Evolutionary conservation across 208 protist species (phyloP), one percentile per base, ranked within the genome.

Genomic region (Naegleria fowleri): DNA sequence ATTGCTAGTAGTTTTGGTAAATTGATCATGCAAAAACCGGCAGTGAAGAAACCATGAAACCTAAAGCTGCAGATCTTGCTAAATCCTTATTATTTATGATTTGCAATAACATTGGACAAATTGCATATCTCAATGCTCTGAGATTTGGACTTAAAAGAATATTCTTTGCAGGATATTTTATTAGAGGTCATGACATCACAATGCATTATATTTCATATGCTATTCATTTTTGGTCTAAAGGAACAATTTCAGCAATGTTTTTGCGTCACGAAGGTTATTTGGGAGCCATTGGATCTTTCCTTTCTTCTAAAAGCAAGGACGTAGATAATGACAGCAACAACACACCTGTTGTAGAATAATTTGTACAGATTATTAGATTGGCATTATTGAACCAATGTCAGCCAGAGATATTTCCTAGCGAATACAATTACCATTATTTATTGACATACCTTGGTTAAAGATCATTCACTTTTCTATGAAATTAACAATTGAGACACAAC

Each of bases 201-300:
- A 94, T 93, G 94, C 85, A 91, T 40, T 88, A 92, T 6, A 92
- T 96, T 38, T 92, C 90, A 29, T 95, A 93, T 67, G 94, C 94
- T n/a, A 92, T 96, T 11, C 76, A 93, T 33, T 96, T 95, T 88
- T 96, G 95, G 95, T 94, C 93, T 29, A 92, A 91, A 38, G 90
- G 90, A 29, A 51, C 40, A 93, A 91, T 75, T 15, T 58, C 95
- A 25, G 95, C 95, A 0, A 90, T 94, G 13, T 96, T 96, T 86
- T 90, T 96, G 33, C 88, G 93, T 0, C 95, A 96, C 86, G 94
- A 96, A 59, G 94, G 94, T 33, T 96, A 96, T 90, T 59, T 96
- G 7, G 95, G 95, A 51, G 91, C 93, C 19, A 38, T 96, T 0
- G 95, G 95, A 87, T 90, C 94, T 39, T 95, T 95, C 83, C 51